Evolutionary conservation across 768 basidiomycete genomes (phyloP), one percentile per base, ranked within the genome.

Genomic region (Austroboletus eburneus): DNA sequence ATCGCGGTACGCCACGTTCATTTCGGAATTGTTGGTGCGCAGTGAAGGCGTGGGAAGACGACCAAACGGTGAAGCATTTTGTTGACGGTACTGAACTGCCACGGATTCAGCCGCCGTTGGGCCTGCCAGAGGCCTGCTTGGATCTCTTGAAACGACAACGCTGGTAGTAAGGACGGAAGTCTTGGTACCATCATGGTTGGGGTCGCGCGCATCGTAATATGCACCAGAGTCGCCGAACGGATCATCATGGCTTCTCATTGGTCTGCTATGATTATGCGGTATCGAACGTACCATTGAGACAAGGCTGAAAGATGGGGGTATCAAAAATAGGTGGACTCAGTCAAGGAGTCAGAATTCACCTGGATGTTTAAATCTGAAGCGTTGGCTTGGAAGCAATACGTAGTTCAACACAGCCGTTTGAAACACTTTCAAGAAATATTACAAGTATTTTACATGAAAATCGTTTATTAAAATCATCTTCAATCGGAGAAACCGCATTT

Each of bases 31-130:
- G 17, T 29, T 29, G 33, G 45, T 24, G 12, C 32, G 34, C 24
- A 38, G 22, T n/a, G 58, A 56, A 34, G 57, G 54, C 17, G 52
- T 53, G 27, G 55, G 49, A 43, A 55, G 43, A 23, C 45, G 62
- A 32, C 35, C 39, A 29, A 49, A 32, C 14, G 64, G 62, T 13
- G 54, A 60, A 16, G 32, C 16, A 22, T 41, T 50, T 24, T 52
- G 43, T 22, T 59, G 62, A 44, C 54, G 59, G 35, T 64, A 65
- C 48, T 58, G 55, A 51, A 56, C 54, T 42, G 47, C 65, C 48
- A 68, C 20, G 2, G 42, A 52, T 39, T 60, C 57, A 9, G 59
- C 59, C 13, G 56, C 59, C 9, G 58, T 56, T 32, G 48, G 54
- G 22, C 50, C 54, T 16, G 40, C 32, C 18, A 42, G 42, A 39